Evolutionary conservation across 768 basidiomycete species (phyloP).

Genomic region (Lentinula guzmanii): DNA sequence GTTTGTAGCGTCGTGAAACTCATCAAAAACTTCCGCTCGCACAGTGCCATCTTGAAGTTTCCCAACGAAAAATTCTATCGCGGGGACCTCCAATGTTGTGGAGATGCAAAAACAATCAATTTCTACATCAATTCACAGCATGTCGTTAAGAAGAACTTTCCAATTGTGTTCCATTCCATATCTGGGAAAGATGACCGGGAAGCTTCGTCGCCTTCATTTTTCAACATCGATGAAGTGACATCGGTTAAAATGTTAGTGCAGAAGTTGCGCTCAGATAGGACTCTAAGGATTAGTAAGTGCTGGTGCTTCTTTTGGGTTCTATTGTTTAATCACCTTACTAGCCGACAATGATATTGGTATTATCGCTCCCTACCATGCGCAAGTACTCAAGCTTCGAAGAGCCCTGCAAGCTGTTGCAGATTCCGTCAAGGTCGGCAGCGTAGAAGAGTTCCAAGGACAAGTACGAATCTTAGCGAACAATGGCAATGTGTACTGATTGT

Average conservation of each 20-base stretch:
- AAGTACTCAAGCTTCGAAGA: conserved; percentile 42
- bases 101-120: conserved; percentile 31
- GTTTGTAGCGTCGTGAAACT: conserved; percentile 48
- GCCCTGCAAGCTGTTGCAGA: conserved; percentile 27
- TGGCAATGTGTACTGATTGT: not conserved
- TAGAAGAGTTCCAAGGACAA: conserved; percentile 66
- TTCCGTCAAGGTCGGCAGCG: conserved; percentile 54
- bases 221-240: conserved; percentile 51
- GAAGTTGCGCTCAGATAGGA: conserved; percentile 26
- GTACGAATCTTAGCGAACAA: conserved; percentile 17
- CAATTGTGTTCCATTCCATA: conserved; percentile 52
- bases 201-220: conserved; percentile 54
- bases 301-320: not conserved
- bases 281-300: conserved; percentile 22
- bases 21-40: conserved; percentile 54
- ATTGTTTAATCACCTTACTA: conserved; percentile 14
- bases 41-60: conserved; percentile 47
- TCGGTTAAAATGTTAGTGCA: conserved; percentile 43
- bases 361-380: conserved; percentile 60
- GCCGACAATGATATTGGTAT: conserved; percentile 52
- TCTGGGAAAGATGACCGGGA: conserved; percentile 51
- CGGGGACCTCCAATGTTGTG: conserved; percentile 43
- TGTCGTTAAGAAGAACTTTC: conserved; percentile 38
- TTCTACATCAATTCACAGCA: conserved; percentile 31
- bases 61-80: conserved; percentile 55